Conservation (phyloP, 208 protist species). For the Trypanosoma mega region DNA sequence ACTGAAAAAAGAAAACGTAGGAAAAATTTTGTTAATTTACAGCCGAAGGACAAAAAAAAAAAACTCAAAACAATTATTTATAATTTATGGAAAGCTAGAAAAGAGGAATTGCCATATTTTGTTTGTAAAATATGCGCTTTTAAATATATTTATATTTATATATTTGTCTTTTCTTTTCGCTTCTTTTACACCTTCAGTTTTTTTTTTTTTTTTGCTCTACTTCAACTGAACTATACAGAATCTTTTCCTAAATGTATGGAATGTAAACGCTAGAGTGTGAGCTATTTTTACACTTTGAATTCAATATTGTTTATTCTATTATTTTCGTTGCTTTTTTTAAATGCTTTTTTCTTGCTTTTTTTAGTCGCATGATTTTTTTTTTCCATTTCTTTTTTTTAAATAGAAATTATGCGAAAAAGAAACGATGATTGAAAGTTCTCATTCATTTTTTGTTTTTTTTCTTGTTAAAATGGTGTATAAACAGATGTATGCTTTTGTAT, state of each 20-base stretch:
- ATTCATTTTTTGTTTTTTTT: no score
- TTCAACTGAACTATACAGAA: no score
- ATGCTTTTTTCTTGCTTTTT: background rate
- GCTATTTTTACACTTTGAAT: constrained; percentile 1
- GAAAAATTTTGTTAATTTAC: constrained; percentile 10
- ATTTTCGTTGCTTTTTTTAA: background rate
- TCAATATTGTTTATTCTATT: background rate
- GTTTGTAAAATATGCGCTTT: constrained; percentile 8
- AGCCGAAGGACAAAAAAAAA: constrained; percentile 15
- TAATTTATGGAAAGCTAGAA: constrained; percentile 9
- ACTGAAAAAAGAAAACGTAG: constrained; percentile 3
- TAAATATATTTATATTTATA: background rate
- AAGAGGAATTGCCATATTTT: no score
- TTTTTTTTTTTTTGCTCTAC: no score
- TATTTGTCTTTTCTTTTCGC: background rate
- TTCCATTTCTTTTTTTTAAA: background rate
- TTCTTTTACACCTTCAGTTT: no score
- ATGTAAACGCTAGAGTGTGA: no score
- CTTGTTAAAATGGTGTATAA: no score
- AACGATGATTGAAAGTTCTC: no score
- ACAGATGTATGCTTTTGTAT: no score
- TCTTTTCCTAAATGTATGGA: no score
- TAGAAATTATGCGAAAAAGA: no score
- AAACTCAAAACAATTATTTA: constrained; percentile 13
- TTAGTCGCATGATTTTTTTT: background rate